Evolutionary conservation across 257 asterid species (phyloP).

Genomic region (Solanum rostratum): DNA sequence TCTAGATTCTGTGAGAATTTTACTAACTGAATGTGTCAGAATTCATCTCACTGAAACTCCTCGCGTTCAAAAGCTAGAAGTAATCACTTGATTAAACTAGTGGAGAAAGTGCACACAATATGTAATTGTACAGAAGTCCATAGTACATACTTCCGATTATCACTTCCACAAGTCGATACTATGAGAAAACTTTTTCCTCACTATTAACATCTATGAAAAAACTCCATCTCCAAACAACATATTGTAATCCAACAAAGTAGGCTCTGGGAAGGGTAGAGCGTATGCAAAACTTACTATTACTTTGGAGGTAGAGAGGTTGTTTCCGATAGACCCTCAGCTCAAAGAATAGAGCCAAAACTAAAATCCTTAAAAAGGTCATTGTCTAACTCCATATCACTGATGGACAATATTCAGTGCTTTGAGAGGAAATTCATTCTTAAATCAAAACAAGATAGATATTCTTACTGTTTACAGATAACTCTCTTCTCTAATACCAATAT

Average conservation of each 20-base stretch:
- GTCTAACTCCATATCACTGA: background rate
- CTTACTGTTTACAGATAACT: background rate
- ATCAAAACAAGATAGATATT: background rate
- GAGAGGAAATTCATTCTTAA: background rate
- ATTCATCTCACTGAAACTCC: background rate
- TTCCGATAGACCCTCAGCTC: background rate
- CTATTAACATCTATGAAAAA: background rate
- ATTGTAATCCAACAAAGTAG: background rate
- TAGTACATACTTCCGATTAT: background rate
- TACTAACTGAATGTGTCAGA: background rate
- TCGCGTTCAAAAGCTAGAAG: background rate
- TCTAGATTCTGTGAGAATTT: background rate
- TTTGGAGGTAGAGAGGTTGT: background rate
- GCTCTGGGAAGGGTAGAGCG: background rate
- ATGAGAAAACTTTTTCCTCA: background rate
- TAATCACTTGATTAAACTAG: background rate
- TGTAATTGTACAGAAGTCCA: background rate
- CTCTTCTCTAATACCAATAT: background rate
- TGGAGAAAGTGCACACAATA: background rate
- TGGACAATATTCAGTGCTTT: background rate
- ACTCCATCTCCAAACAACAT: background rate
- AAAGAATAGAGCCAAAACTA: background rate
- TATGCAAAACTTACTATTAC: background rate
- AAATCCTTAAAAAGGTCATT: background rate
- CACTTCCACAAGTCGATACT: background rate